A percentile compares a stretch with the other conserved stretches of the same genome.
These are phyloP conservation scores for Cryptosporidium sp. DNA, from an alignment of 169 alveolate genomes.

Conservation along the genomic window DNA sequence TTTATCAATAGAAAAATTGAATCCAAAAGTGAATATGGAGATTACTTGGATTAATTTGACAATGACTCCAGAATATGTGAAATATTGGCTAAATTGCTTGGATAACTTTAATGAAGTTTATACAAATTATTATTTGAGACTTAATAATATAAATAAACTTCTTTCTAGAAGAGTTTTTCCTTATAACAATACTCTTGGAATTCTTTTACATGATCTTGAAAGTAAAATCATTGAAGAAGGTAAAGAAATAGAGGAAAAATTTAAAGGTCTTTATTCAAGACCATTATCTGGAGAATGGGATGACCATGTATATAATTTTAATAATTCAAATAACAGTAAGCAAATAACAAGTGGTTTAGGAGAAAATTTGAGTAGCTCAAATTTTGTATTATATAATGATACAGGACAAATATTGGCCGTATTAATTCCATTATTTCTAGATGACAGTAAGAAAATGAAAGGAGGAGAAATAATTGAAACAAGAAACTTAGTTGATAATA, in stretches of 20 bases:
- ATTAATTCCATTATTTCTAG: conserved; percentile 32
- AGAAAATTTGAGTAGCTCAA: neutral
- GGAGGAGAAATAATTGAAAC: neutral
- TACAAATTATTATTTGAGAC: neutral
- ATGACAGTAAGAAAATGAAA: neutral
- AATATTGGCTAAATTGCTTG: conserved; percentile 43
- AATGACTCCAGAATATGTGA: conserved; percentile 57
- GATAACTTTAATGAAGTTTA: conserved; percentile 49
- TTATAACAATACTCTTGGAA: neutral
- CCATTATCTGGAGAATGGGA: conserved; percentile 36
- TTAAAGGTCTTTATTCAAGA: neutral
- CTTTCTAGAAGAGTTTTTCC: neutral
- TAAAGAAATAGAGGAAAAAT: neutral
- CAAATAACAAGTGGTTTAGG: conserved; percentile 11
- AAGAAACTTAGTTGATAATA: neutral
- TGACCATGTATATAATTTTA: neutral
- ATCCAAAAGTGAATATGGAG: conserved; percentile 16
- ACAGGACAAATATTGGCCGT: conserved; percentile 71
- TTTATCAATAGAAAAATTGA: conserved; percentile 32
- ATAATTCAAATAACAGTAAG: neutral
- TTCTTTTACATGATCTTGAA: neutral
- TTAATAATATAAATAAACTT: neutral
- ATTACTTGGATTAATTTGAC: conserved; percentile 66
- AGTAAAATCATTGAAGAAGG: neutral
- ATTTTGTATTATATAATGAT: conserved; percentile 43